Evolutionary conservation across 805 yeast species (phyloP), one percentile per base, ranked within the genome.

Genomic region (Kodamaea kaohsiungensis): DNA sequence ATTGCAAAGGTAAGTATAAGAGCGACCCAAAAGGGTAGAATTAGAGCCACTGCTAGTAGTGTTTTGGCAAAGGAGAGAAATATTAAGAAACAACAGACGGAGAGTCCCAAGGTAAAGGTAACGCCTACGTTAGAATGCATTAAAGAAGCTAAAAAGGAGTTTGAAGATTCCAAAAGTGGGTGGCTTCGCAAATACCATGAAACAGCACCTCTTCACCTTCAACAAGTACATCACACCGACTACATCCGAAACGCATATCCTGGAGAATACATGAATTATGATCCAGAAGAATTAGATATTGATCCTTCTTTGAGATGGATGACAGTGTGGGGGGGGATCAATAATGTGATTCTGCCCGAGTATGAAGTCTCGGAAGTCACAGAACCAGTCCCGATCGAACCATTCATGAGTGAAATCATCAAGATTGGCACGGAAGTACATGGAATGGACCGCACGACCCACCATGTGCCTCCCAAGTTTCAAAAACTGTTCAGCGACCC

Each of bases 11-110:
- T 85, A 46, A 79, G 81, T 45, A 82, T 89, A 3, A 69, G 71
- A 43, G 84, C 85, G 2, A 71, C 70, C 30, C 95, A 89, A 67
- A 65, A 75, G 19, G 84, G 78, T 10, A 68, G 70, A 35, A 61
- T 83, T 39, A 76, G 82, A 12, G 85, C 79, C 61, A 75, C 78
- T 2, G 81, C 88, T 1, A 72, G 79, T 45, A 74, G 85, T 12
- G 71, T 83, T 5, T 72, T 85, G 56, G 30, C 58, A 62, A 17
- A 61, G 55, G 46, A 58, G 56, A 37, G 63, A 62, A 7, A 9
- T 16, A 52, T 56, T 48, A 60, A 55, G 47, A n/a, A 8, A 45
- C 25, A 22, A 22, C 25, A 22, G 25, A 22, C n/a, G n/a, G n/a
- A n/a, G n/a, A n/a, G n/a, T n/a, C n/a, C n/a, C n/a, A n/a, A n/a